phyloP scores from a whole-genome alignment of 1,284 basidiomycete genomes.

The Marasmius sp. region DNA sequence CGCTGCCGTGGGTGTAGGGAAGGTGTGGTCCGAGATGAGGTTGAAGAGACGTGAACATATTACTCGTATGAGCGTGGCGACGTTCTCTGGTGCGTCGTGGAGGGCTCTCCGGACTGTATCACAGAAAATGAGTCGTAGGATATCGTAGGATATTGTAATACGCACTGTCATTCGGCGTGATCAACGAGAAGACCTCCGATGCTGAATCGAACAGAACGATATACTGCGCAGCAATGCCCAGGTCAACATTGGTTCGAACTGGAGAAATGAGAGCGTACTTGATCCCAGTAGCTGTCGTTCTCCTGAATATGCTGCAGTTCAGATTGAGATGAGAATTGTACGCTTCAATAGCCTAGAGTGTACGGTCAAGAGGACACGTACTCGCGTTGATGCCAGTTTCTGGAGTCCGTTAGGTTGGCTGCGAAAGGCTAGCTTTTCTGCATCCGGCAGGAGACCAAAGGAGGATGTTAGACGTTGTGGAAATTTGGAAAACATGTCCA shows the following conservation, averaged over 20 bases:
- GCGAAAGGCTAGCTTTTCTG: conserved; percentile 86
- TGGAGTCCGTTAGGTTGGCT: conserved; percentile 77
- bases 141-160: conserved; percentile 11
- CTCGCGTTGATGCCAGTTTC: conserved; percentile 69
- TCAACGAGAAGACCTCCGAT: conserved; percentile 86
- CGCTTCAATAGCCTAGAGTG: background rate
- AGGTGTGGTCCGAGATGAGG: conserved; percentile 79
- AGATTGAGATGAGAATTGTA: conserved; percentile 6
- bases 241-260: conserved; percentile 1
- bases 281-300: conserved; percentile 82
- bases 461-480: conserved; percentile 72
- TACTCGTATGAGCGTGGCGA: conserved; percentile 78
- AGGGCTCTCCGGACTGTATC: conserved; percentile 75
- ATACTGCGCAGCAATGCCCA: conserved; percentile 51
- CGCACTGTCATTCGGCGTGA: conserved; percentile 84
- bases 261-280: conserved; percentile 44
- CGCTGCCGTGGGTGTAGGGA: conserved; percentile 61
- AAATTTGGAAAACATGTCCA: conserved; percentile 59
- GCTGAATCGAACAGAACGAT: conserved; percentile 82
- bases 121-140: conserved; percentile 1
- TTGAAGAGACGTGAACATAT: conserved; percentile 78
- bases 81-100: conserved; percentile 79
- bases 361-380: conserved; percentile 37
- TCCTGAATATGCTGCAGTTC: conserved; percentile 64
- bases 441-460: conserved; percentile 83